Evolutionary conservation across 805 yeast genomes (phyloP).

Genomic region (Hanseniaspora lachancei): DNA sequence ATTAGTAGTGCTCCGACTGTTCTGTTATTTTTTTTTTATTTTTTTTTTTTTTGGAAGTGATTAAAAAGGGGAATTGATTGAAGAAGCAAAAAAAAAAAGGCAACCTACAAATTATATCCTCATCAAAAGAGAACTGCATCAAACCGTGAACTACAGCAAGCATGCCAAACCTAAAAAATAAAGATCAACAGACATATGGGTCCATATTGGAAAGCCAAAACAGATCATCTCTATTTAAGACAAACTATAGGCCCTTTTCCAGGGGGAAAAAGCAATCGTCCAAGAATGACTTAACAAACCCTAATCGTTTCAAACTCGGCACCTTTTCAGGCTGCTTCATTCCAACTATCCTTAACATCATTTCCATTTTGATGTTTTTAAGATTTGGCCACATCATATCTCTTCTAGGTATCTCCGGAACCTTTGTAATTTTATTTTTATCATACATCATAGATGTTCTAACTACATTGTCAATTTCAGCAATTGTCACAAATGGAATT

Average conservation of each 20-base stretch:
- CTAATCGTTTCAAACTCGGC: constrained; percentile 42
- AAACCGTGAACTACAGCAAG: neutral
- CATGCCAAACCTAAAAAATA: constrained; percentile 7
- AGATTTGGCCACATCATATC: constrained; percentile 93
- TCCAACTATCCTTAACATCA: constrained; percentile 84
- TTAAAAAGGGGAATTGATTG: neutral
- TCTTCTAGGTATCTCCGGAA: constrained; percentile 80
- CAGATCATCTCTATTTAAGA: constrained; percentile 35
- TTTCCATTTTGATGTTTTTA: constrained; percentile 86
- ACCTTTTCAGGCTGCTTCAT: constrained; percentile 84
- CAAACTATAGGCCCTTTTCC: constrained; percentile 30
- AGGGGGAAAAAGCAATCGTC: constrained; percentile 17
- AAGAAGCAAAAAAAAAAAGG: neutral
- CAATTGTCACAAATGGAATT: constrained; percentile 94
- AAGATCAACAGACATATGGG: neutral
- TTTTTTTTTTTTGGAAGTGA: neutral
- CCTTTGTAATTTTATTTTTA: constrained; percentile 49
- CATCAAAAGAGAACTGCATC: neutral
- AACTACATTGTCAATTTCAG: constrained; percentile 82
- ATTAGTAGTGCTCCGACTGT: no score
- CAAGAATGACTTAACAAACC: constrained; percentile 24
- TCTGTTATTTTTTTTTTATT: neutral
- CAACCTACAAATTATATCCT: neutral
- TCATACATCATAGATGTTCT: constrained; percentile 71
- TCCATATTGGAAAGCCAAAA: neutral